A percentile compares a stretch with the other conserved stretches of the same genome.
Conservation (phyloP, 2,329 filamentous ascomycete species). For the Meredithiella fracta region DNA sequence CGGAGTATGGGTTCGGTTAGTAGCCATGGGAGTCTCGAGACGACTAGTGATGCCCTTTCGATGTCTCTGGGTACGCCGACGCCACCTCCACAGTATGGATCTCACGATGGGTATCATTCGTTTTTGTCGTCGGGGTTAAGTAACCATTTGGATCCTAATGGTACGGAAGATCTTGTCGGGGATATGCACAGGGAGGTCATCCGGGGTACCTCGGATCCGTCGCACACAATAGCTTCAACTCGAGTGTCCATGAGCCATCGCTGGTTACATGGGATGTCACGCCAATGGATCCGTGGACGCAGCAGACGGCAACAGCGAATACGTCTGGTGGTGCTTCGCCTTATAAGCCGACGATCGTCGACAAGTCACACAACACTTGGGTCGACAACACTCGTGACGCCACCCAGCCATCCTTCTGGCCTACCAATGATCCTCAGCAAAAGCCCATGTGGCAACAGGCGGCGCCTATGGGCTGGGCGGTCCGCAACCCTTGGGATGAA, state of each 20-base stretch:
- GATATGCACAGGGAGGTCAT: background rate
- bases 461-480: background rate
- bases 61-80: slow-evolving; percentile 3
- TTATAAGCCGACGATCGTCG: slow-evolving; percentile 11
- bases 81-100: slow-evolving; percentile 6
- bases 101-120: background rate
- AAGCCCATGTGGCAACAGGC: slow-evolving; percentile 9
- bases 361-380: slow-evolving; percentile 8
- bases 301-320: background rate
- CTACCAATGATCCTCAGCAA: background rate
- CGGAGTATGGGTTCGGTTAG: slow-evolving; percentile 12
- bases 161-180: background rate
- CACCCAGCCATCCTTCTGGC: slow-evolving; percentile 6
- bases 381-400: slow-evolving; percentile 5
- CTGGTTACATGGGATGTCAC: slow-evolving; percentile 8
- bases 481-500: slow-evolving; percentile 10
- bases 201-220: slow-evolving; percentile 5
- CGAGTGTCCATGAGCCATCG: slow-evolving; percentile 5
- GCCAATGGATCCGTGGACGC: slow-evolving; percentile 6
- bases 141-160: slow-evolving; percentile 4
- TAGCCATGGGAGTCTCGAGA: slow-evolving; percentile 13
- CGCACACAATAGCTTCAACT: slow-evolving; percentile 7
- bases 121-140: slow-evolving; percentile 4
- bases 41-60: slow-evolving; percentile 9
- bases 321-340: slow-evolving; percentile 9